phyloP scores from a whole-genome alignment of 2,329 filamentous ascomycete species.

The Tolypocladium album region DNA sequence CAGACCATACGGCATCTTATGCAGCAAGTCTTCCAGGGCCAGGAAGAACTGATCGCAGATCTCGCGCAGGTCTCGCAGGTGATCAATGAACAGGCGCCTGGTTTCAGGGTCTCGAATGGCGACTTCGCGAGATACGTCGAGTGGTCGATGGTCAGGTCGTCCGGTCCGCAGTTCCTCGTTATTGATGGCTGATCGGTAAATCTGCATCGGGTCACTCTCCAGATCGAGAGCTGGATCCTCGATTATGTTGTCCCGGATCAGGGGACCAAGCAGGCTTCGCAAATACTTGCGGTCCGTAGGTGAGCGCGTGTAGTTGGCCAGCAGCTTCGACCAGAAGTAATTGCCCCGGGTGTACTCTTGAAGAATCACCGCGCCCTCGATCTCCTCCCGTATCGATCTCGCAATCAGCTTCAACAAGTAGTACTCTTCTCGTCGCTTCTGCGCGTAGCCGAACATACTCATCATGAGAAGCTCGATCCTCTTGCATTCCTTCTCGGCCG shows the following conservation, averaged over 20 bases:
- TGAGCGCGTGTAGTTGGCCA: constrained; percentile 79
- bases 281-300: constrained; percentile 89
- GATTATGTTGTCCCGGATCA: constrained; percentile 86
- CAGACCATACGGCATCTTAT: constrained; percentile 86
- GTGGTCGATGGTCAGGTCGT: constrained; percentile 65
- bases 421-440: constrained; percentile 94
- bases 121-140: constrained; percentile 80
- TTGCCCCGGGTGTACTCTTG: constrained; percentile 84
- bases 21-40: constrained; percentile 69
- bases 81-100: constrained; percentile 82
- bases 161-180: constrained; percentile 95
- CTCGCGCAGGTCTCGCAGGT: constrained; percentile 86
- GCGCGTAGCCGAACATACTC: constrained; percentile 92
- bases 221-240: constrained; percentile 85
- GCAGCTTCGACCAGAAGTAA: constrained; percentile 85
- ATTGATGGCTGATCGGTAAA: constrained; percentile 90
- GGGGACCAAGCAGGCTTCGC: constrained; percentile 70
- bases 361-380: constrained; percentile 60
- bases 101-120: constrained; percentile 96
- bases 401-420: constrained; percentile 84
- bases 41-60: constrained; percentile 87
- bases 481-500: constrained; percentile 85
- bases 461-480: constrained; percentile 89
- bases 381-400: constrained; percentile 74
- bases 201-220: constrained; percentile 95